phyloP scores from a whole-genome alignment of 2,329 filamentous ascomycete species.

The Clarireedia hainanense region DNA sequence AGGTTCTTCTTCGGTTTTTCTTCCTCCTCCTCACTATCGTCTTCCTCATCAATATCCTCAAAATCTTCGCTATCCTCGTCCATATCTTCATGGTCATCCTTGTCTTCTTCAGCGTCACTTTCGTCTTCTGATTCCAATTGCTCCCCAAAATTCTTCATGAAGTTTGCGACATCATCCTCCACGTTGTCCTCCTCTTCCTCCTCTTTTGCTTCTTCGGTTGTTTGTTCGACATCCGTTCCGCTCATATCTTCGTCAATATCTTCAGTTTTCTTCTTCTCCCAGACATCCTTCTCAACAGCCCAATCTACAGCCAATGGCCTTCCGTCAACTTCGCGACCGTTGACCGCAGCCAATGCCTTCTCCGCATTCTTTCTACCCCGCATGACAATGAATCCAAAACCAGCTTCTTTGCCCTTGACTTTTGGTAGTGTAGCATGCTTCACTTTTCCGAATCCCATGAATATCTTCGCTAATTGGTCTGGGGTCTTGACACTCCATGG shows the following conservation, averaged over 20 bases:
- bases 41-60: slow-evolving; percentile 31
- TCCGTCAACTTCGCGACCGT: slow-evolving; percentile 85
- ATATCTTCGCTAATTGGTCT: slow-evolving; percentile 71
- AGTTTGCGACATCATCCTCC: slow-evolving; percentile 32
- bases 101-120: slow-evolving; percentile 28
- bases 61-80: slow-evolving; percentile 41
- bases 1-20: slow-evolving; percentile 30
- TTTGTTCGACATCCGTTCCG: slow-evolving; percentile 31
- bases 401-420: slow-evolving; percentile 59
- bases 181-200: slow-evolving; percentile 25
- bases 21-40: slow-evolving; percentile 30
- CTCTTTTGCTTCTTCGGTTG: slow-evolving; percentile 18
- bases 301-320: slow-evolving; percentile 88
- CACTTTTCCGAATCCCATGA: slow-evolving; percentile 84
- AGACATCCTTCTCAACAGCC: slow-evolving; percentile 87
- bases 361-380: slow-evolving; percentile 86
- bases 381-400: slow-evolving; percentile 89
- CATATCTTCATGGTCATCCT: slow-evolving; percentile 27
- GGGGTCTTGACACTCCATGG: slow-evolving; percentile 91
- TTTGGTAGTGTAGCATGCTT: slow-evolving; percentile 81
- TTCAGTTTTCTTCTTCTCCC: slow-evolving; percentile 50
- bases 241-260: slow-evolving; percentile 32
- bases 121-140: slow-evolving; percentile 32
- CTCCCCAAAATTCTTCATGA: slow-evolving; percentile 28
- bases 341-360: slow-evolving; percentile 74